Conservation (phyloP, 352 stramenopile species). For the Paralagenidium karlingii region DNA sequence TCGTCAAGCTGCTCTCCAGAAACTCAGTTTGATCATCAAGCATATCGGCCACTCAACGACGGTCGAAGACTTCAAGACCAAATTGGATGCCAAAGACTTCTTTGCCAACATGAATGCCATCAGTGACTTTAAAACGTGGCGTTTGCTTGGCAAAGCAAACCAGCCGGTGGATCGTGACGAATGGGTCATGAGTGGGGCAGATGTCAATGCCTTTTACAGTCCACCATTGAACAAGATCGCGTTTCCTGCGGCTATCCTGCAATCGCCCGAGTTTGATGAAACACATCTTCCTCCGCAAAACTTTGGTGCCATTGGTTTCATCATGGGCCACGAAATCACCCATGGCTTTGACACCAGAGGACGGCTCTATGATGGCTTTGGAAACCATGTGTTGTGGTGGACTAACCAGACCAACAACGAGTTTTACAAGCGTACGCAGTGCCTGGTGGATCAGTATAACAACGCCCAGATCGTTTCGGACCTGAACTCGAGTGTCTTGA, state of each 20-base stretch:
- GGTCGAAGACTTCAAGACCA: constrained; percentile 39
- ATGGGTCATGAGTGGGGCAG: constrained; percentile 88
- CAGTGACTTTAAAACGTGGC: constrained; percentile 19
- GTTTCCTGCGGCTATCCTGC: constrained; percentile 92
- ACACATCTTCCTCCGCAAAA: constrained; percentile 81
- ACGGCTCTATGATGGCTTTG: constrained; percentile 76
- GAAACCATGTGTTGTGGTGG: constrained; percentile 92
- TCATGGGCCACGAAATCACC: constrained; percentile 94
- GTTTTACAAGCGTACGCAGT: constrained; percentile 48
- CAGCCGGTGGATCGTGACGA: constrained; percentile 38
- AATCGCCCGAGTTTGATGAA: constrained; percentile 88
- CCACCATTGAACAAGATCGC: constrained; percentile 84
- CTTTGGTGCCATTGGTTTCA: constrained; percentile 87
- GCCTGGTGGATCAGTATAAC: constrained; percentile 53
- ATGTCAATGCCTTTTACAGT: constrained; percentile 87
- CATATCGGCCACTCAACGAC: constrained; percentile 45
- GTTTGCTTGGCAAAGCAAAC: constrained; percentile 5
- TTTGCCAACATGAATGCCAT: constrained; percentile 39
- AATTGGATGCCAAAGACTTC: constrained; percentile 20
- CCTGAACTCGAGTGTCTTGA: constrained; percentile 18
- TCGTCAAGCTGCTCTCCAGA: constrained; percentile 70
- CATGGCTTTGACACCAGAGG: constrained; percentile 93
- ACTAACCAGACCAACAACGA: constrained; percentile 64
- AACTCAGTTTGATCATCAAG: constrained; percentile 75
- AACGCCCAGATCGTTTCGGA: constrained; percentile 24